phyloP scores from a whole-genome alignment of 2,329 filamentous ascomycete species.

The Claviceps digitariae region DNA sequence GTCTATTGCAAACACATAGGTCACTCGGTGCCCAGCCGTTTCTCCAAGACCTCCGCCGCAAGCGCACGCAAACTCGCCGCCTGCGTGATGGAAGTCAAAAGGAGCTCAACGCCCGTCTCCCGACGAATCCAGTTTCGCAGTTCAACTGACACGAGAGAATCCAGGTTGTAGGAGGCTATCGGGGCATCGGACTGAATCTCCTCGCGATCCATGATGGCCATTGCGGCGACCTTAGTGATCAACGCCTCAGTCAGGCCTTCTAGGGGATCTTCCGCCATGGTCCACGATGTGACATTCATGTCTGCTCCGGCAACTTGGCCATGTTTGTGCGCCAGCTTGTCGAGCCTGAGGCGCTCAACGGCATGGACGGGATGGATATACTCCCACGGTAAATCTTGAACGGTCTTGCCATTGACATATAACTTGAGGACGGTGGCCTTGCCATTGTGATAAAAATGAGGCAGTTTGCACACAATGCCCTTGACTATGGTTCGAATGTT shows the following conservation, averaged over 20 bases:
- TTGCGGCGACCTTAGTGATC: slow-evolving; percentile 5
- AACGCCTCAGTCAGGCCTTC: slow-evolving; percentile 4
- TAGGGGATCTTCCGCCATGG: slow-evolving; percentile 1
- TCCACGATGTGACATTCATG: slow-evolving; percentile 1
- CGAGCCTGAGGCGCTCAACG: neutral
- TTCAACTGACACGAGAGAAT: slow-evolving; percentile 28
- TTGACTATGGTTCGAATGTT: slow-evolving; percentile 5
- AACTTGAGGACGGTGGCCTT: slow-evolving; percentile 1
- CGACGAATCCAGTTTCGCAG: slow-evolving; percentile 26
- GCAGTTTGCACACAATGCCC: slow-evolving; percentile 3
- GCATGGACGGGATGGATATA: slow-evolving; percentile 3
- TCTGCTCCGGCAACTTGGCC: neutral
- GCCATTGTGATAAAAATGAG: neutral
- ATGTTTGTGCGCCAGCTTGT: neutral
- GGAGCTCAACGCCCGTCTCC: slow-evolving; percentile 21
- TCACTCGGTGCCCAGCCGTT: slow-evolving; percentile 1
- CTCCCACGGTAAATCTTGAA: neutral
- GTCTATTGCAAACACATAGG: no score
- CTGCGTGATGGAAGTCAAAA: slow-evolving; percentile 5
- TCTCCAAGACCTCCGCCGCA: slow-evolving; percentile 2
- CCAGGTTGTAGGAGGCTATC: slow-evolving; percentile 25
- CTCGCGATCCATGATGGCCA: slow-evolving; percentile 6
- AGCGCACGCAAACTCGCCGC: slow-evolving; percentile 2
- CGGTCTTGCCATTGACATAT: neutral
- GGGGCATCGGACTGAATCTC: slow-evolving; percentile 15